Evolutionary conservation across 768 basidiomycete genomes (phyloP), one percentile per base, ranked within the genome.

Genomic region (Amanita thiersii): DNA sequence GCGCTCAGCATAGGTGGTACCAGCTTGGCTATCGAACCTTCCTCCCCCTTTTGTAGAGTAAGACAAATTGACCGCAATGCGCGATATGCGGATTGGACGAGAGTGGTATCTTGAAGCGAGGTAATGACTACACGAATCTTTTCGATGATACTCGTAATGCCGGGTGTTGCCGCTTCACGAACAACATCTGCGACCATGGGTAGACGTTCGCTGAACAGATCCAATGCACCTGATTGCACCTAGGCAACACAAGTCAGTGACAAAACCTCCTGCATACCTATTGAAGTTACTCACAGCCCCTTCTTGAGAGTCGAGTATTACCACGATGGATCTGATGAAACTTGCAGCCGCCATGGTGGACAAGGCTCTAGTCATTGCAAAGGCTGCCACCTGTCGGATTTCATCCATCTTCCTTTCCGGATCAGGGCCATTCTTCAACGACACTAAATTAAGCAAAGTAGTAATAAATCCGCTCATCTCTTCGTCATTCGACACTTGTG

Each of bases 171-270:
- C 20, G 67, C 68, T 25, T 62, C 58, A 9, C 93, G 79, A 34
- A 73, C 61, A 15, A 68, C 64, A 6, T 70, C 62, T 3, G 78
- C 63, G 39, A 94, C 68, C 4, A 71, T 64, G 0, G 75, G 69
- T 1, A 94, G 61, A 25, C 87, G 77, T 29, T 78, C 74, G 2
- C 72, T 66, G 10, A 96, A 59, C 6, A 92, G 66, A 24, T 75
- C 74, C 21, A 96, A 69, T 7, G 84, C 85, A 41, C 79, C 83
- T 6, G 61, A 51, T 56, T 82, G 74, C 19, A 81, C 64, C 85
- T 87, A 50, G 12, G 20, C 11, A 19, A 43, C 4, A 19, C 10
- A 21, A 8, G 10, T 37, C 8, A 28, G 17, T 2, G 10, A 9
- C 12, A 3, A 8, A 4, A 10, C 20, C 2, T 8, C 15, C 38